Percentiles rank a stretch among this genome's conserved stretches.
Evolutionary conservation across 495 filamentous ascomycete species (phyloP).

Genomic region (Tetracladium setigerum): DNA sequence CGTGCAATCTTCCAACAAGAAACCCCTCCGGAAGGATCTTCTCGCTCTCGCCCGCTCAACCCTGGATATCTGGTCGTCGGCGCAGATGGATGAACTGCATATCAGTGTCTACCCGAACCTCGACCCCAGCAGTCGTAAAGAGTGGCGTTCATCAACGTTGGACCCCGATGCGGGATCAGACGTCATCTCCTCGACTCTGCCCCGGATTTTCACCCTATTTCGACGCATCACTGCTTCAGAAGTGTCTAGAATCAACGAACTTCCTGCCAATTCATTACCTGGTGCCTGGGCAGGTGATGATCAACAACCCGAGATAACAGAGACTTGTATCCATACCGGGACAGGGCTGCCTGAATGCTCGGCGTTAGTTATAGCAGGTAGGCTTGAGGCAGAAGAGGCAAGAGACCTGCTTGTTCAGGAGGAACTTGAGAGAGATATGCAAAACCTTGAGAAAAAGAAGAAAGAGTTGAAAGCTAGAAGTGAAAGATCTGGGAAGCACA

Average conservation of each 20-base stretch:
- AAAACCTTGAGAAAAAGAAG: constrained; percentile 4
- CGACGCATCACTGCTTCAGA: constrained; percentile 8
- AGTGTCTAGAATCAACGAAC: background rate
- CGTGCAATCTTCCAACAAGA: background rate
- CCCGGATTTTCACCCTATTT: constrained; percentile 14
- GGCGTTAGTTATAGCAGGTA: constrained; percentile 8
- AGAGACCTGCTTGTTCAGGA: background rate
- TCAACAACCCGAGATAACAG: background rate
- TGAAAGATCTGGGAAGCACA: no score
- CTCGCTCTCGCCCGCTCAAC: constrained; percentile 8
- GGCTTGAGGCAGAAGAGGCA: constrained; percentile 4
- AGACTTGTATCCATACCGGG: constrained; percentile 5
- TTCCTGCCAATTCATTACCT: constrained; percentile 1
- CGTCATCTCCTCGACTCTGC: constrained; percentile 1
- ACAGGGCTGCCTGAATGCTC: constrained; percentile 10
- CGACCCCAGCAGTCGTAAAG: constrained; percentile 1
- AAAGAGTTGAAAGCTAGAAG: constrained; percentile 1
- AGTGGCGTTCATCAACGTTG: constrained; percentile 15
- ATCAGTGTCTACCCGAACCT: constrained; percentile 2
- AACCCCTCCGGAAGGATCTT: constrained; percentile 3
- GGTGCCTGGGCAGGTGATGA: constrained; percentile 3
- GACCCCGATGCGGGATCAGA: constrained; percentile 1
- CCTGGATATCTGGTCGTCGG: constrained; percentile 8
- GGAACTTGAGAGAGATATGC: constrained; percentile 5
- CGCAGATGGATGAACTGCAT: constrained; percentile 10